Base-by-base conservation (phyloP, 1,139 yeast genomes). In the Yamadazyma blattariae region DNA sequence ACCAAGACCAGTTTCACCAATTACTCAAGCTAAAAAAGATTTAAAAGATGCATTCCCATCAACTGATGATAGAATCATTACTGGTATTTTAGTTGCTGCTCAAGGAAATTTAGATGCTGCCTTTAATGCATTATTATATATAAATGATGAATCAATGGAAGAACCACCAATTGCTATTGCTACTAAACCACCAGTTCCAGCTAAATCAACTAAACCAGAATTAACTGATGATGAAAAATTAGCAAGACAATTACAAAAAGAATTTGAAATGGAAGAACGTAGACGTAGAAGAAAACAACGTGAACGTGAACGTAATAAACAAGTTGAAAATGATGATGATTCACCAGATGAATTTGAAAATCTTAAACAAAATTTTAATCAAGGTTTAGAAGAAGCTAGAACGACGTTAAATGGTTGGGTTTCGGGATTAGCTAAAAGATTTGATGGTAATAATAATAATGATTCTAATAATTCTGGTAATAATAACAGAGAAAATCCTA, bases 341-440 rank as follows among this genome's bases (percentile, higher is more conserved):
- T 61, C 78, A 21, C 79, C 86, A 33, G 82, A 81, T 33, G 79
- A 74, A 41, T 71, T 83, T 51, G 82, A 82, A 25, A 88, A 81
- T 50, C 65, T 87, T 47, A 80, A 77, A 50, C 87, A 84, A 37
- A 77, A 80, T 34, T 73, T 88, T 40, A 70, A 77, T 35, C 83
- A 82, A 52, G 94, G 95, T 20, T 71, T 89, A 35, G 90, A 82
- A 52, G 97, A 89, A 50, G 92, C 97, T 1, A 77, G 82, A 41
- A 71, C 77, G 31, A 84, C 85, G 35, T 78, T 92, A 39, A 82
- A 85, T 45, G 77, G 80, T 18, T 89, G 97, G 95, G 83, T 90
- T 40, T 77, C 79, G 47, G 88, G 83, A 16, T 56, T 88, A 40
- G 75, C 82, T 30, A 79, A 79, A 64, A 77, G 74, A 50, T 66